phyloP scores from a whole-genome alignment of 768 basidiomycete species.

The Hortiboletus campestris region DNA sequence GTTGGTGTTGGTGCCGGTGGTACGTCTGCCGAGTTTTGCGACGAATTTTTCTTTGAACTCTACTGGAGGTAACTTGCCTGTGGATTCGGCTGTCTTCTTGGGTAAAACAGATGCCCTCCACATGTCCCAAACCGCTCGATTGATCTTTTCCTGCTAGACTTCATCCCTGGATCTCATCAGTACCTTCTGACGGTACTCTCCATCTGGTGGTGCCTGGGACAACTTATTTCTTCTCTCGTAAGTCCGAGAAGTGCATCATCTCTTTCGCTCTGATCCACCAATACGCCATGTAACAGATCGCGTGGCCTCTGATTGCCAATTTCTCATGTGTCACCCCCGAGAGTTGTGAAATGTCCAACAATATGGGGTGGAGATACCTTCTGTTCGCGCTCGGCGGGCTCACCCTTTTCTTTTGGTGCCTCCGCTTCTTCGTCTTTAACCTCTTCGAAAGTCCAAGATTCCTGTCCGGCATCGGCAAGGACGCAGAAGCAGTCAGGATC shows the following conservation, averaged over 20 bases:
- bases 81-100: constrained; percentile 52
- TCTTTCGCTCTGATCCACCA: background rate
- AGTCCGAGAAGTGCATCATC: constrained; percentile 1
- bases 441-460: constrained; percentile 59
- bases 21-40: constrained; percentile 4
- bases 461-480: constrained; percentile 52
- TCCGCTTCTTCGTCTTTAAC: constrained; percentile 52
- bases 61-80: constrained; percentile 49
- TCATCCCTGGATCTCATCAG: constrained; percentile 52
- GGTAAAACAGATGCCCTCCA: constrained; percentile 27
- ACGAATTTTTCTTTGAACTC: background rate
- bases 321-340: constrained; percentile 43
- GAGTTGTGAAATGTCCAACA: constrained; percentile 41
- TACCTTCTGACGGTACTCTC: constrained; percentile 57
- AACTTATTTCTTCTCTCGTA: constrained; percentile 49
- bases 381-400: constrained; percentile 52
- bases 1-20: constrained; percentile 51
- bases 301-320: constrained; percentile 59
- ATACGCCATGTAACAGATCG: constrained; percentile 36
- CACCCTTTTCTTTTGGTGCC: constrained; percentile 49
- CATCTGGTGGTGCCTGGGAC: constrained; percentile 60
- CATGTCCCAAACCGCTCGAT: background rate
- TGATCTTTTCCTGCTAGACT: constrained; percentile 37
- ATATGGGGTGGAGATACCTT: constrained; percentile 68
- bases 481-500: constrained; percentile 48